Conservation (phyloP, 495 filamentous ascomycete species). For the Lentithecium fluviatile region DNA sequence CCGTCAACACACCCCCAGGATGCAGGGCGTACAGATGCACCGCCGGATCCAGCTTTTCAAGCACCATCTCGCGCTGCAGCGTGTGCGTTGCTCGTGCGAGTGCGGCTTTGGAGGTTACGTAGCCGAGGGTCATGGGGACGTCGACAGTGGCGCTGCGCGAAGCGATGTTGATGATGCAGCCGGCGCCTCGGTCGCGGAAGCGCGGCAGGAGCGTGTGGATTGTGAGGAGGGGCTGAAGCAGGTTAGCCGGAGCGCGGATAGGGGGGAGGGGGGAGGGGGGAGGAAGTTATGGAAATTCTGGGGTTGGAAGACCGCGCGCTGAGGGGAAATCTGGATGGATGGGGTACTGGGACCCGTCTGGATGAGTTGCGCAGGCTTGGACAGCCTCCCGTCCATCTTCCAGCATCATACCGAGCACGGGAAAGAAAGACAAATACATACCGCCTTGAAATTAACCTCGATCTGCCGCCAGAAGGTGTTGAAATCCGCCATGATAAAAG, state of each 20-base stretch:
- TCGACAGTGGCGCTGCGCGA: conserved; percentile 23
- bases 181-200: conserved; percentile 14
- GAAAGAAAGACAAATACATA: background rate
- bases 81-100: conserved; percentile 22
- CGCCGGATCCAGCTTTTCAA: conserved; percentile 17
- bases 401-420: no score
- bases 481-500: conserved; percentile 20
- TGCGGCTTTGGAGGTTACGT: conserved; percentile 21
- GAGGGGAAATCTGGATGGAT: no score
- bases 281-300: no score
- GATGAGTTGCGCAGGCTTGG: no score
- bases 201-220: conserved; percentile 17
- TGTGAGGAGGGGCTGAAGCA: conserved; percentile 4
- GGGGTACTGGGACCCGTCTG: no score
- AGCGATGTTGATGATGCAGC: conserved; percentile 28
- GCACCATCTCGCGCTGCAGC: conserved; percentile 17
- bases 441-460: conserved; percentile 29
- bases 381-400: no score
- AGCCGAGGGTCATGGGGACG: conserved; percentile 28
- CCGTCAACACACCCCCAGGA: conserved; percentile 23
- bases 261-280: background rate
- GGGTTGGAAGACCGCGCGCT: no score
- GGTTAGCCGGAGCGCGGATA: background rate
- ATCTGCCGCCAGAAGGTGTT: conserved; percentile 23
- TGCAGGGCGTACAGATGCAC: conserved; percentile 22